Percentiles rank a stretch among this genome's conserved stretches.
These are phyloP conservation scores for Cylindrodendrum hubeiense DNA, from an alignment of 2,329 filamentous ascomycete genomes.

Conservation along the genomic window DNA sequence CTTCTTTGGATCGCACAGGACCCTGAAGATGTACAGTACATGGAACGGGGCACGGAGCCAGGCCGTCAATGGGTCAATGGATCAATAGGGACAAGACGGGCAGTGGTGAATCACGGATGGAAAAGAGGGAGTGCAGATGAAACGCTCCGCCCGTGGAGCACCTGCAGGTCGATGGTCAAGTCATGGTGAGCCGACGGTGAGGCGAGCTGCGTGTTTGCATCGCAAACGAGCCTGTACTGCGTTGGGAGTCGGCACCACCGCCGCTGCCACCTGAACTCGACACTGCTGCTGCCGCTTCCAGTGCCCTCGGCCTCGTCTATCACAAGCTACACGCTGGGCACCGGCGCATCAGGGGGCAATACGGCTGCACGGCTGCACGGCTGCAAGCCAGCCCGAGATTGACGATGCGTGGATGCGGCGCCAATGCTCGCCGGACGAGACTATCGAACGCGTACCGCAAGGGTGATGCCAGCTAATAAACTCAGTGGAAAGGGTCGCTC, in stretches of 20 bases:
- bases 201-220: not conserved
- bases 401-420: conserved; percentile 30
- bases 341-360: not conserved
- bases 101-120: not conserved
- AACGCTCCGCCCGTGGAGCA: too few species aligned
- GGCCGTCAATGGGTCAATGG: not conserved
- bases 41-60: not conserved
- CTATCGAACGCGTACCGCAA: conserved; percentile 25
- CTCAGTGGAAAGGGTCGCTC: conserved; percentile 2
- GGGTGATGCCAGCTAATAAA: conserved; percentile 17
- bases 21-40: not conserved
- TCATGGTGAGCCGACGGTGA: conserved; percentile 24
- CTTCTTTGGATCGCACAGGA: not conserved
- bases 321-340: not conserved
- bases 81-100: not conserved
- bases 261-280: conserved; percentile 27
- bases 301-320: not conserved
- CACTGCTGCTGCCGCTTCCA: conserved; percentile 3
- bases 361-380: not conserved
- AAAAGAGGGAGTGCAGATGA: conserved; percentile 30
- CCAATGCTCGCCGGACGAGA: conserved; percentile 29
- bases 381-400: conserved; percentile 1
- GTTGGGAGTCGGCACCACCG: not conserved
- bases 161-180: conserved; percentile 28
- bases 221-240: not conserved